A percentile compares a stretch with the other conserved stretches of the same genome.
Conservation (phyloP, 768 basidiomycete species). For the Leccinum imitatum region DNA sequence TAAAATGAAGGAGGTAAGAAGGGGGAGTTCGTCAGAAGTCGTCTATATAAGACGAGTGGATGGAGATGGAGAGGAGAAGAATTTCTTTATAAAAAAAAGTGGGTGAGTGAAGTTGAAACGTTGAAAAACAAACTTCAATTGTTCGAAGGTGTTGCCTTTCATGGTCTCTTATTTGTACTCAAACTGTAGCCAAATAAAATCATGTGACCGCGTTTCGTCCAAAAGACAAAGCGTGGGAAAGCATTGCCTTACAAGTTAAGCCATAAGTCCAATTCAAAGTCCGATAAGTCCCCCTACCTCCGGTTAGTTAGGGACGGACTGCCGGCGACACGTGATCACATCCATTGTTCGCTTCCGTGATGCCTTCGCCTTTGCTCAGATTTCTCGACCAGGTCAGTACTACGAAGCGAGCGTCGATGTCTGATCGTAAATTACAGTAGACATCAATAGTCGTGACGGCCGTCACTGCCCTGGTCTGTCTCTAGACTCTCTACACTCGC, state of each 20-base stretch:
- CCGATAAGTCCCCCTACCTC: too few relatives aligned
- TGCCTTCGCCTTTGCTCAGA: conserved; percentile 24
- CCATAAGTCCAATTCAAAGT: too few relatives aligned
- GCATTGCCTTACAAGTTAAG: too few relatives aligned
- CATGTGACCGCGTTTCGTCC: conserved; percentile 33
- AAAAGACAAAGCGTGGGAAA: background rate
- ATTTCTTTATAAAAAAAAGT: conserved; percentile 11
- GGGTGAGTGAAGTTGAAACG: conserved; percentile 4
- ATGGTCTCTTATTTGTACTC: conserved; percentile 27
- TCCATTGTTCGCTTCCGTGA: conserved; percentile 2
- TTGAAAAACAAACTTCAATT: conserved; percentile 33
- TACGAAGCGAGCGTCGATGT: background rate
- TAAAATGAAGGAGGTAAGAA: conserved; percentile 23
- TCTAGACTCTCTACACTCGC: conserved; percentile 64
- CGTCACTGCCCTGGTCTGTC: conserved; percentile 46
- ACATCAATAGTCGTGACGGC: conserved; percentile 56
- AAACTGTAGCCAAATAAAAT: conserved; percentile 31
- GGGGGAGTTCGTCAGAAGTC: conserved; percentile 1
- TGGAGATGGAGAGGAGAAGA: conserved; percentile 15
- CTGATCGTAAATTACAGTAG: conserved; percentile 36
- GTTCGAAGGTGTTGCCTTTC: conserved; percentile 25
- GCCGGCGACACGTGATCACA: conserved; percentile 8
- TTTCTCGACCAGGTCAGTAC: conserved; percentile 35
- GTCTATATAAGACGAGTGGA: conserved; percentile 20
- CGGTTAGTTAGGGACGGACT: too few relatives aligned